Evolutionary conservation across 106 monocot genomes (phyloP), one percentile per base, ranked within the genome.

Genomic region (Dendrobium nobile): DNA sequence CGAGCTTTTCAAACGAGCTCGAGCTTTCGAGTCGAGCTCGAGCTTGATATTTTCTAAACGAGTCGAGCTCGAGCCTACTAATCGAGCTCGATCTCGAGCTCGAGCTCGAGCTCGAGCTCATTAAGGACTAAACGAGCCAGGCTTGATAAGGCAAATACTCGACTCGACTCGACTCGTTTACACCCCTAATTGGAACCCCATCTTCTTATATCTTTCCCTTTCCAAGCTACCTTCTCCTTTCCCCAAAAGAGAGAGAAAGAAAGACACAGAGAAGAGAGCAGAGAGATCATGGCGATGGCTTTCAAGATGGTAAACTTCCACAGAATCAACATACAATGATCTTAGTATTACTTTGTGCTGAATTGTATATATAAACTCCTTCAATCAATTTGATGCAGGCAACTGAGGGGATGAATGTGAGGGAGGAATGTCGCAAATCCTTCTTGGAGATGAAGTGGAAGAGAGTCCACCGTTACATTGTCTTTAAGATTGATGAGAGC

Each of bases 371-470:
- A 8, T 16, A 56, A 17, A 19, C 0, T 6, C 72, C 3, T 40
- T 17, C 73, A 27, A 31, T 26, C 0, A 41, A 16, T 73, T 20
- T 22, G 4, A 4, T 44, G 18, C 74, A 74, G 88, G 91, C 89
- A 48, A 87, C 88, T 1, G 84, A 84, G n/a, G 88, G 91, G 47
- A 87, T 91, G 89, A 74, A 68, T 31, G 89, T 92, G 80, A 75
- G 72, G 56, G 92, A 92, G 28, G 92, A 92, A 80, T 92, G 92
- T 84, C 55, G 67, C 80, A 54, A 40, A n/a, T 83, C 79, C 47
- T 92, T 84, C 85, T 75, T 81, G 86, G 92, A 90, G 86, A 89
- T 92, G 86, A 88, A 90, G 82, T 82, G 87, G 84, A 90, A 88
- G 86, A 86, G 84, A 77, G 82, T 84, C 26, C 84, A 85, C 76